These are phyloP conservation scores for Blastomyces parvus DNA, from an alignment of 2,329 filamentous ascomycete species.

Conservation along the genomic window DNA sequence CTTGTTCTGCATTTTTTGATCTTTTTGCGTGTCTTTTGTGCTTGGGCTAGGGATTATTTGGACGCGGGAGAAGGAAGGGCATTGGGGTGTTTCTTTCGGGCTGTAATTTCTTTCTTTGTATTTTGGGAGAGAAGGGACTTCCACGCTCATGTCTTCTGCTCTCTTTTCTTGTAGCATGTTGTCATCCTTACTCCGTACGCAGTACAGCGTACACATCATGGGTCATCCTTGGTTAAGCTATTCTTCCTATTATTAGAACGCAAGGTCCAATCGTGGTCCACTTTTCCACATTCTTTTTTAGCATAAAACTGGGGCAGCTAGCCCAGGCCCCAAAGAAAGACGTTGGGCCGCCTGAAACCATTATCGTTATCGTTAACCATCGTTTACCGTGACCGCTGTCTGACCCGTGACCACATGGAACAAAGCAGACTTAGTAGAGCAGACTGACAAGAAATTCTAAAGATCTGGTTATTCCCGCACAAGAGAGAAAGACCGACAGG, in stretches of 20 bases:
- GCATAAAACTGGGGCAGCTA: not conserved
- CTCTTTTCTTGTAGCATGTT: not conserved
- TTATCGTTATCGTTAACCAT: not conserved
- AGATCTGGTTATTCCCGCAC: too few relatives aligned
- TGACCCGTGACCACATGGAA: not conserved
- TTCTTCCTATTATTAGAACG: not conserved
- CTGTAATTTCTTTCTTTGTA: not conserved
- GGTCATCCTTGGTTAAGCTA: not conserved
- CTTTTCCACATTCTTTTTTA: not conserved
- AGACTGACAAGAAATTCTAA: too few relatives aligned
- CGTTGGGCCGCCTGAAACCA: not conserved
- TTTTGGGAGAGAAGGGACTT: not conserved
- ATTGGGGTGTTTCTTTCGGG: not conserved
- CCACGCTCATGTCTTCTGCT: not conserved
- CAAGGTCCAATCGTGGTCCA: not conserved
- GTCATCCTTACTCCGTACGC: too few relatives aligned
- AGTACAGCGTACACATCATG: too few relatives aligned
- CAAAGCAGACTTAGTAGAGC: too few relatives aligned
- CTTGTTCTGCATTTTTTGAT: not conserved
- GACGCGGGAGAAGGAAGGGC: not conserved
- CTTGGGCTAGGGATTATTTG: not conserved
- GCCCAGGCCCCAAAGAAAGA: not conserved
- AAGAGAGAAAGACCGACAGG: too few relatives aligned
- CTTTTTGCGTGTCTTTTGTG: slow-evolving; percentile 7
- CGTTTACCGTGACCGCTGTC: not conserved